phyloP scores from a whole-genome alignment of 208 protist species.

The Novymonas esmeraldas region DNA sequence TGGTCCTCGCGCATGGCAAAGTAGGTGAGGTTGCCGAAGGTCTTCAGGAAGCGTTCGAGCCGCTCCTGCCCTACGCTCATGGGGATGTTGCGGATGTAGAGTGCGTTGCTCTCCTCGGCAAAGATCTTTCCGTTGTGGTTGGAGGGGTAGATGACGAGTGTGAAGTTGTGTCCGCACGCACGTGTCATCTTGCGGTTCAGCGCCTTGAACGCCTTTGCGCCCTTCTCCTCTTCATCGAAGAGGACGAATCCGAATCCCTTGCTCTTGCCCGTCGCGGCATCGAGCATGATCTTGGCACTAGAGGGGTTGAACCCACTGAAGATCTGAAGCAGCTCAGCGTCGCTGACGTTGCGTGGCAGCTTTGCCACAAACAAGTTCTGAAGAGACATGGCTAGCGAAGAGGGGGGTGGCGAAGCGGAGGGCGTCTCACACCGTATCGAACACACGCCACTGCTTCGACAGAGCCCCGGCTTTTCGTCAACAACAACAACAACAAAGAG shows the following conservation, averaged over 20 bases:
- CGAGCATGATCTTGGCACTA: slow-evolving; percentile 86
- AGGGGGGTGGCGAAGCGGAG: no score
- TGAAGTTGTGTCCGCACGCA: slow-evolving; percentile 59
- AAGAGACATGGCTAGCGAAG: slow-evolving; percentile 31
- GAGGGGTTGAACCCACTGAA: slow-evolving; percentile 74
- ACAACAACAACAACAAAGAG: slow-evolving; percentile 2
- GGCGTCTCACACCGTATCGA: no score
- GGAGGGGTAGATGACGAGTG: slow-evolving; percentile 78
- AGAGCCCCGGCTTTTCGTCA: background rate
- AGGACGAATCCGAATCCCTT: slow-evolving; percentile 97
- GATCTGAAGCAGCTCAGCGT: slow-evolving; percentile 77
- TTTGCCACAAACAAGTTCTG: slow-evolving; percentile 86
- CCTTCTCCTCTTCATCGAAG: slow-evolving; percentile 87
- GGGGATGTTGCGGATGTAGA: slow-evolving; percentile 89
- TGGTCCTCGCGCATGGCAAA: slow-evolving; percentile 82
- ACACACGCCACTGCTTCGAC: no score
- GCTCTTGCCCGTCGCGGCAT: slow-evolving; percentile 85
- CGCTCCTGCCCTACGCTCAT: slow-evolving; percentile 49
- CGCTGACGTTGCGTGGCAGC: slow-evolving; percentile 79
- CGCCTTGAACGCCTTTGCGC: slow-evolving; percentile 62
- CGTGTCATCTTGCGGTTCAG: slow-evolving; percentile 60
- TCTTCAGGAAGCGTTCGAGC: slow-evolving; percentile 63
- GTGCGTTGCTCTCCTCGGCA: slow-evolving; percentile 41
- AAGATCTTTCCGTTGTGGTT: slow-evolving; percentile 70
- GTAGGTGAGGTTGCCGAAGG: slow-evolving; percentile 68